These are phyloP conservation scores for Amphicarpaea edgeworthii DNA, from an alignment of 306 rosid genomes.

Conservation along the genomic window DNA sequence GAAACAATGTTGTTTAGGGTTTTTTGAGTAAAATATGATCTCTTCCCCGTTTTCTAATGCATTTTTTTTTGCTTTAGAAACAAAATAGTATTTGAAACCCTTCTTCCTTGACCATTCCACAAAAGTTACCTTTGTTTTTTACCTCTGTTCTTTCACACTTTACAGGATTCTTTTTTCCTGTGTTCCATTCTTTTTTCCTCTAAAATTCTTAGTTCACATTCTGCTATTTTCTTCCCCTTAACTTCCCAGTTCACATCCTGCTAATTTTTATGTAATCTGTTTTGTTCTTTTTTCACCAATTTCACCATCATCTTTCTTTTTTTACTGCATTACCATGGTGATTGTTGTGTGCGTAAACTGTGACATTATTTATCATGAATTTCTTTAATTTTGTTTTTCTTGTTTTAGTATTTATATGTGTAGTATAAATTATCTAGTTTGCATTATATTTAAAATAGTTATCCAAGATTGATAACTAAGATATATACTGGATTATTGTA, in stretches of 20 bases:
- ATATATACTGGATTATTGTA: conserved; percentile 4
- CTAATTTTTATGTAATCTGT: neutral
- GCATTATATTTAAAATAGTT: neutral
- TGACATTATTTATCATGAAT: neutral
- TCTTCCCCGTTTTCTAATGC: neutral
- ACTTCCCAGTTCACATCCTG: neutral
- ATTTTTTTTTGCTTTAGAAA: neutral
- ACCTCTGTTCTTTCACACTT: neutral
- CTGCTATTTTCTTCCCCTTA: neutral
- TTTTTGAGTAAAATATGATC: neutral
- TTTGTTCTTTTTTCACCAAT: neutral
- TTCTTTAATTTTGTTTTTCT: neutral
- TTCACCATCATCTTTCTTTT: neutral
- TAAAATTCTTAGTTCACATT: neutral
- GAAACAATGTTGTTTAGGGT: neutral
- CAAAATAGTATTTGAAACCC: neutral
- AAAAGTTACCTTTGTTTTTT: neutral
- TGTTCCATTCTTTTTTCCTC: neutral
- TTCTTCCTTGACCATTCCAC: neutral
- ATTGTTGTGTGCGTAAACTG: neutral
- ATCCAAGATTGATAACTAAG: neutral
- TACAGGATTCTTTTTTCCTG: neutral
- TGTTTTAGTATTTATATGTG: neutral
- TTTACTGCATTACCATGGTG: neutral
- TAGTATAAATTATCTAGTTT: neutral